These are phyloP conservation scores for Trichoderma endophyticum DNA, from an alignment of 2,329 filamentous ascomycete species.

Conservation along the genomic window DNA sequence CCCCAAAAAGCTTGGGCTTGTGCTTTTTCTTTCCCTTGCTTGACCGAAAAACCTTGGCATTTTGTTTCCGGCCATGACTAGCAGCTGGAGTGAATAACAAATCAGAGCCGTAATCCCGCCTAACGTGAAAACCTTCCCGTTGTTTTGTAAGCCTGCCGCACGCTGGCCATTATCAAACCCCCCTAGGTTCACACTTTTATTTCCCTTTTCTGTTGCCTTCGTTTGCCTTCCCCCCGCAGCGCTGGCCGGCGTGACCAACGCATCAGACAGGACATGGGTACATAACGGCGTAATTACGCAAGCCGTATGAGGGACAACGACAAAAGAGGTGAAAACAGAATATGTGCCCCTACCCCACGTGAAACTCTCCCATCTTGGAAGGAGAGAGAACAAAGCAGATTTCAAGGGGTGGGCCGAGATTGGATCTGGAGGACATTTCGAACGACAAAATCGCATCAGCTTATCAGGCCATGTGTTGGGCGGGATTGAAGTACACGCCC, in stretches of 20 bases:
- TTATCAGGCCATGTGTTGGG: not conserved
- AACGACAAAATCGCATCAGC: not conserved
- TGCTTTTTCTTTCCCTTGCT: not conserved
- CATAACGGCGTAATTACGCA: not conserved
- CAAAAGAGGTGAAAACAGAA: not conserved
- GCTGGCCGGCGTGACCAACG: not conserved
- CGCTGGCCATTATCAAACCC: not conserved
- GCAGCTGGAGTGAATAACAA: not conserved
- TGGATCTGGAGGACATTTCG: not conserved
- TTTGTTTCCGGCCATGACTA: not conserved
- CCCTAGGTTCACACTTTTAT: not conserved
- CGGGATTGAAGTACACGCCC: not conserved
- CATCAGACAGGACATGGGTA: not conserved
- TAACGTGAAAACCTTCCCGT: not conserved
- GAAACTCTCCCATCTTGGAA: not conserved
- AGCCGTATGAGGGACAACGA: not conserved
- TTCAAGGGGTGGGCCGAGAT: not conserved
- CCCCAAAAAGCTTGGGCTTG: not conserved
- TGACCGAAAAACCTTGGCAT: not conserved
- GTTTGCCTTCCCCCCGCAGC: not conserved
- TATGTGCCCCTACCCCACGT: not conserved
- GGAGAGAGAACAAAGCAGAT: not conserved
- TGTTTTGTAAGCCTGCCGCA: not conserved
- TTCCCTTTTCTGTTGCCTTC: conserved; percentile 2
- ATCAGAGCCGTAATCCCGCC: not conserved